Percentiles rank a stretch among this genome's conserved stretches.
Conservation (phyloP, 2,329 filamentous ascomycete species). For the Aspergillus flavus region DNA sequence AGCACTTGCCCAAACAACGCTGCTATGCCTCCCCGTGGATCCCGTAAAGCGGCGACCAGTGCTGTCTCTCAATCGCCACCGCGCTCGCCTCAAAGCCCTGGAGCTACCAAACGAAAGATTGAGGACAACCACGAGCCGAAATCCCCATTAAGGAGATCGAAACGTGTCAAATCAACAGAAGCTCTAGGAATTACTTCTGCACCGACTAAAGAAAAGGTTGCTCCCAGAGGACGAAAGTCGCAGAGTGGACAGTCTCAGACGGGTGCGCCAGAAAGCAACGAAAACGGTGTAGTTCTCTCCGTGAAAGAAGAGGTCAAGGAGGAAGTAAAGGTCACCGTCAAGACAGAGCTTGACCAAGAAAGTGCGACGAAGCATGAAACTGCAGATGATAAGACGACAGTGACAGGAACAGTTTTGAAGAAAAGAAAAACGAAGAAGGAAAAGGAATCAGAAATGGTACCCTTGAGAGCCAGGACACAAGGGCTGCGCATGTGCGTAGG, state of each 20-base stretch:
- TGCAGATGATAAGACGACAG: constrained; percentile 27
- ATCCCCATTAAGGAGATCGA: constrained; percentile 33
- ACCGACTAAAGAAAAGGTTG: background rate
- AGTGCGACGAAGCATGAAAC: constrained; percentile 23
- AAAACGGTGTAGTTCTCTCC: background rate
- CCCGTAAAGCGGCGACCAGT: constrained; percentile 16
- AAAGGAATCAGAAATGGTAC: constrained; percentile 59
- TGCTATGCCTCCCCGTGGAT: constrained; percentile 21
- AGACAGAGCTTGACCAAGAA: constrained; percentile 8
- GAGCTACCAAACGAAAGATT: constrained; percentile 31
- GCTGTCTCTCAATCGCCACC: constrained; percentile 10
- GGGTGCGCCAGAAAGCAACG: constrained; percentile 15
- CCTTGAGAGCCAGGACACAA: constrained; percentile 69
- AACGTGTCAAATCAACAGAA: constrained; percentile 29
- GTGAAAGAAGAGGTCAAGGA: constrained; percentile 24
- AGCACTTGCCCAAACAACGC: background rate
- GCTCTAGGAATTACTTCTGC: background rate
- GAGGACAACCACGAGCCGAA: constrained; percentile 25
- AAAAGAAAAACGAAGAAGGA: constrained; percentile 59
- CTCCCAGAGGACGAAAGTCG: background rate
- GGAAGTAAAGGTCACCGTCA: constrained; percentile 4
- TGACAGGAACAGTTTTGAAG: constrained; percentile 51
- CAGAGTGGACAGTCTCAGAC: background rate
- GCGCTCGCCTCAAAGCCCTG: constrained; percentile 10
- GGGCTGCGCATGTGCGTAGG: constrained; percentile 82